Conservation (phyloP, 73 alveolate species). For the Paramecium primaurelia region DNA sequence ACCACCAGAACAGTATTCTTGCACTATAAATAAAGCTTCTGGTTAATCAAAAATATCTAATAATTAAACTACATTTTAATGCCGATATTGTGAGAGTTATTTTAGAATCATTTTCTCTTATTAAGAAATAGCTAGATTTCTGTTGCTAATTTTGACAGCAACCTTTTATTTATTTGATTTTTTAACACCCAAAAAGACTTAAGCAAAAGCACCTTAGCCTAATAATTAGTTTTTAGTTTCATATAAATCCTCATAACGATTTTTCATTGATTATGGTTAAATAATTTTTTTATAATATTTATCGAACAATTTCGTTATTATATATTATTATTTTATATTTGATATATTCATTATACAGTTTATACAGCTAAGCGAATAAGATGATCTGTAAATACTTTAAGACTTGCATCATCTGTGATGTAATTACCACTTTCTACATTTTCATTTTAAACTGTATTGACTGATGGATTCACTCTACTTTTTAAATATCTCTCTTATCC, state of each 20-base stretch:
- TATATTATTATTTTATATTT: background rate
- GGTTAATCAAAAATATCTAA: constrained; percentile 17
- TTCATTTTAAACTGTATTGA: constrained; percentile 72
- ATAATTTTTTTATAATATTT: background rate
- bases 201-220: constrained; percentile 45
- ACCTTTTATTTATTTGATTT: background rate
- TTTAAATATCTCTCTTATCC: constrained; percentile 93
- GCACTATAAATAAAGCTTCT: background rate
- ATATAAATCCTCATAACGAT: constrained; percentile 32
- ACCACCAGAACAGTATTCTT: constrained; percentile 36
- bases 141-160: constrained; percentile 30
- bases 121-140: constrained; percentile 27
- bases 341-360: constrained; percentile 14
- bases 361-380: constrained; percentile 87
- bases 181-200: constrained; percentile 7
- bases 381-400: constrained; percentile 92
- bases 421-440: constrained; percentile 82
- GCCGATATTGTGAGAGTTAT: background rate
- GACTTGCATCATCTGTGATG: constrained; percentile 93
- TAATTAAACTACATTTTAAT: background rate
- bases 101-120: constrained; percentile 10
- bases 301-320: background rate
- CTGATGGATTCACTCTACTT: constrained; percentile 89
- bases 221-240: background rate
- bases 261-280: background rate